These are phyloP conservation scores for Populus hybrid DNA, from an alignment of 441 rosid genomes.

Conservation along the genomic window DNA sequence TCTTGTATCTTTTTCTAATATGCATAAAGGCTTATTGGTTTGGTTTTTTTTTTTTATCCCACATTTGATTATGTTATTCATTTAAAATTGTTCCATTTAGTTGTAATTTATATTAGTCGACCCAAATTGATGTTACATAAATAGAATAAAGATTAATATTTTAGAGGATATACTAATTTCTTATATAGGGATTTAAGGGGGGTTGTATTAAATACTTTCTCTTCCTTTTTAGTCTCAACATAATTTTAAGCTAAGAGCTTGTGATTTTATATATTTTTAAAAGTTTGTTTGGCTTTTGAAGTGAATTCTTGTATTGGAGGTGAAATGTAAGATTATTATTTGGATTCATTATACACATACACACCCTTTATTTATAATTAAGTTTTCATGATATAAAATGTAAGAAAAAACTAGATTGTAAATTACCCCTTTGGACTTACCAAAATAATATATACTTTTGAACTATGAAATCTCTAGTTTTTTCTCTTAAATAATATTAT, in stretches of 20 bases:
- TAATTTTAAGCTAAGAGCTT: background rate
- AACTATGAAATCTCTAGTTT: too few relatives aligned
- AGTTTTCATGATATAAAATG: too few relatives aligned
- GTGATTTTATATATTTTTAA: too few relatives aligned
- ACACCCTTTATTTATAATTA: too few relatives aligned
- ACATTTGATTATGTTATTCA: background rate
- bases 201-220: background rate
- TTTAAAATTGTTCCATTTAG: background rate
- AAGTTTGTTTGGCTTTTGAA: conserved; percentile 12
- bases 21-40: background rate
- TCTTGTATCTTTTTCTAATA: background rate
- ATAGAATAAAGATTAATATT: background rate
- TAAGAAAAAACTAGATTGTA: too few relatives aligned
- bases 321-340: background rate
- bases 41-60: background rate
- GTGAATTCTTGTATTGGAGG: conserved; percentile 1
- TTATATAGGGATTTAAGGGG: background rate
- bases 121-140: background rate
- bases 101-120: background rate
- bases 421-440: too few relatives aligned
- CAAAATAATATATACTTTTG: too few relatives aligned
- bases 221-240: background rate
- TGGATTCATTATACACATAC: too few relatives aligned
- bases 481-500: too few relatives aligned
- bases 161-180: background rate